Percentiles rank a stretch among this genome's conserved stretches.
phyloP scores from a whole-genome alignment of 305 asterid genomes.

The Fraxinus sp. region DNA sequence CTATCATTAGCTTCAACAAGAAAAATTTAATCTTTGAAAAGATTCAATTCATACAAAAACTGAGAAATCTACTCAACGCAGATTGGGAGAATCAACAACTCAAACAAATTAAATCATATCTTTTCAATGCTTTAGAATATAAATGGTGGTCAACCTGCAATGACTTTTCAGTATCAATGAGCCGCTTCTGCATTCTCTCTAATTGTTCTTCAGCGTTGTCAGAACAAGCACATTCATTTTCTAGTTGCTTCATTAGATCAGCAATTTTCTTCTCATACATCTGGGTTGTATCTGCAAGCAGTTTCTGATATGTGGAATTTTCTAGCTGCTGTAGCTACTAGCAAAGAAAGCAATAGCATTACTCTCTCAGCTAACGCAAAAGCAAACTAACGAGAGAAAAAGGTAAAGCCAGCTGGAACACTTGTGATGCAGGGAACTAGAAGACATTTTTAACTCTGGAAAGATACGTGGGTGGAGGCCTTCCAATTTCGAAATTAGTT shows the following conservation, averaged over 20 bases:
- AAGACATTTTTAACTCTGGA: neutral
- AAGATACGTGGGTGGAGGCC: neutral
- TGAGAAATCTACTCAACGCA: neutral
- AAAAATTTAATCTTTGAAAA: neutral
- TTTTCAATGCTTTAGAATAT: neutral
- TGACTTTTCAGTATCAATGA: constrained; percentile 45
- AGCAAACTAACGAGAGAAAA: neutral
- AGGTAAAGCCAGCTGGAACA: neutral
- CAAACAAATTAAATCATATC: neutral
- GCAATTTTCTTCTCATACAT: constrained; percentile 80
- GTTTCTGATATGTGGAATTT: constrained; percentile 55
- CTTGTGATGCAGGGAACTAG: neutral
- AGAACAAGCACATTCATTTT: constrained; percentile 35
- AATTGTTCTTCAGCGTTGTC: constrained; percentile 52
- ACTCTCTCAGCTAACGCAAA: constrained; percentile 28
- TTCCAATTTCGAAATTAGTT: neutral
- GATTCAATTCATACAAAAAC: neutral
- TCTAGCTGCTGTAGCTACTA: constrained; percentile 86
- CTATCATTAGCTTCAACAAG: neutral
- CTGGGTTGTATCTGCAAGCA: constrained; percentile 69
- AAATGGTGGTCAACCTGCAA: constrained; percentile 52
- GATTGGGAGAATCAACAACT: neutral
- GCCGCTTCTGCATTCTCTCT: constrained; percentile 50
- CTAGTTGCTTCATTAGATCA: constrained; percentile 63
- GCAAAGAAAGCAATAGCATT: constrained; percentile 52